Conservation (phyloP, 202 grass and related monocot genomes). For the Schoenoplectus triqueter region DNA sequence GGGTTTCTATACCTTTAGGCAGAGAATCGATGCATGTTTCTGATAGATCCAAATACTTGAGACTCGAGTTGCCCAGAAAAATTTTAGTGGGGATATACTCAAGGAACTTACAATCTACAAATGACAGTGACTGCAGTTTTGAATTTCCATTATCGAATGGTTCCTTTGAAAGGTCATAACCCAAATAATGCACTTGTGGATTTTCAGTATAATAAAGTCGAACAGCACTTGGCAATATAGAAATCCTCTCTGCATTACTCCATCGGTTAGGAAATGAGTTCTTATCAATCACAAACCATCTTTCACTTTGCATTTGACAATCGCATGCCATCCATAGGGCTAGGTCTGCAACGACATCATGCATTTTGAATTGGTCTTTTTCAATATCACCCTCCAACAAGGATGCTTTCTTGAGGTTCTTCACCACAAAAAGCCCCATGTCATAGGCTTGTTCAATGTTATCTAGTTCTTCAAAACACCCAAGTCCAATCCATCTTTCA, state of each 20-base stretch:
- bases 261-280: background rate
- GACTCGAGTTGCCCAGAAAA: background rate
- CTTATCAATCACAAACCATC: background rate
- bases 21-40: background rate
- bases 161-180: background rate
- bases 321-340: background rate
- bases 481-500: background rate
- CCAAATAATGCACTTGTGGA: background rate
- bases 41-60: background rate
- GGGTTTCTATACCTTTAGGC: background rate
- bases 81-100: background rate
- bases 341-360: background rate
- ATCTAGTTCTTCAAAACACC: slow-evolving; percentile 5
- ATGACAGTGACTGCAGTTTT: background rate
- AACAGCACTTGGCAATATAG: background rate
- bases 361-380: background rate
- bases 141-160: background rate
- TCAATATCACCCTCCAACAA: background rate
- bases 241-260: background rate
- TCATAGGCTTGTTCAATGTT: background rate
- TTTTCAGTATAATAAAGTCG: background rate
- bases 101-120: background rate
- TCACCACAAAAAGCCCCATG: background rate
- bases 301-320: background rate
- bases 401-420: slow-evolving; percentile 1